Evolutionary conservation across 345 rosid genomes (phyloP), one percentile per base, ranked within the genome.

Genomic region (Dipteronia sinensis): DNA sequence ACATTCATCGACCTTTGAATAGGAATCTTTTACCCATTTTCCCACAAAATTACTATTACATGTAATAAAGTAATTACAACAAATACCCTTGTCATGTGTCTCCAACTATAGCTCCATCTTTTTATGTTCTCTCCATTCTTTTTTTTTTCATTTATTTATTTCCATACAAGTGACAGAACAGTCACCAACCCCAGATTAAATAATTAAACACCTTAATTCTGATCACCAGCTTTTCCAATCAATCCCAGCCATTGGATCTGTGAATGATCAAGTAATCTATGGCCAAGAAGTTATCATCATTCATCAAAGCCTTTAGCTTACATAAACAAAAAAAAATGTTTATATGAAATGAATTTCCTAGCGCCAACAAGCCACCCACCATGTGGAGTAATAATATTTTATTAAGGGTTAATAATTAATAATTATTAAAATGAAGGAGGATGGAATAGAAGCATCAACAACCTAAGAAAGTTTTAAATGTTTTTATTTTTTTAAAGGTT

Each of bases 51-150:
- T 80, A 51, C 74, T 70, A 44, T 69, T 6, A 49, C 44, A 15
- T 7, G 1, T 55, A 80, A 79, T 29, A 76, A 85, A 83, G 67
- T 22, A 55, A 44, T 2, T 59, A 58, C 16, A 68, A 65, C 59
- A 44, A 65, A 61, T 40, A 56, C 31, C 74, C 42, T 75, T 7
- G n/a, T 34, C 87, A 82, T 78, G 82, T 86, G 87, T 76, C 46
- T 67, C 84, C 84, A 78, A 78, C 87, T 56, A 80, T 51, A 67
- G 84, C 81, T 82, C 81, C 80, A 61, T 53, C 86, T 79, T 85
- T 83, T 78, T 65, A 81, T 65, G 88, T 20, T 15, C 44, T 38
- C 27, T 38, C 51, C 34, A 51, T 19, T 61, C 29, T 40, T 63
- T 64, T 15, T 27, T 27, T 27, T 27, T 27, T 27, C 27, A 1